Percentiles rank a stretch among this genome's conserved stretches.
phyloP scores from a whole-genome alignment of 208 protist species.

The Wallacemonas sp. region DNA sequence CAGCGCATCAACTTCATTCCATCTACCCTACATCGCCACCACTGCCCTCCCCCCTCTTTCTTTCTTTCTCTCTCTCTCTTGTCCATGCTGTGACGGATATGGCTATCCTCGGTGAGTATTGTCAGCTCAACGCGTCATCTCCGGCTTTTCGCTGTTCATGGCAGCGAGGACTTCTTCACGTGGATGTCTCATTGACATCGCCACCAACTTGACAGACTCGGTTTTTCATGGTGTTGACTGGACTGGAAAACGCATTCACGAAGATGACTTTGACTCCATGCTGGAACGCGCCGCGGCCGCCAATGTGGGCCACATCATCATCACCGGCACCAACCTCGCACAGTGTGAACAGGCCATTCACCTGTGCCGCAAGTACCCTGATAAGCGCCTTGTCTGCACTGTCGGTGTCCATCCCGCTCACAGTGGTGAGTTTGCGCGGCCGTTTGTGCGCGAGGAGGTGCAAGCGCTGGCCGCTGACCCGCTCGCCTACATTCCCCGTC shows the following conservation, averaged over 20 bases:
- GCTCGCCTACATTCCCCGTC: background rate
- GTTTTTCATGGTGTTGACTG: conserved; percentile 88
- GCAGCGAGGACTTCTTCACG: background rate
- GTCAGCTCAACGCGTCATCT: too few species aligned
- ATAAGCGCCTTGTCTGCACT: conserved; percentile 57
- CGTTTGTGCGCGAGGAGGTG: conserved; percentile 41
- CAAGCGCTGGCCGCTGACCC: conserved; percentile 1
- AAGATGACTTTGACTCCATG: conserved; percentile 83
- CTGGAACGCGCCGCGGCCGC: conserved; percentile 50
- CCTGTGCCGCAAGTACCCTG: conserved; percentile 68
- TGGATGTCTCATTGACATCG: conserved; percentile 82
- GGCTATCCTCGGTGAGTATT: too few species aligned
- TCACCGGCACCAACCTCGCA: conserved; percentile 77
- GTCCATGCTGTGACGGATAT: too few species aligned
- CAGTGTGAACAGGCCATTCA: conserved; percentile 81
- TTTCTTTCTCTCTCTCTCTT: too few species aligned
- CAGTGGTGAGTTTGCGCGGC: conserved; percentile 59
- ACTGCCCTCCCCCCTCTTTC: too few species aligned
- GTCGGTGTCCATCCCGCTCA: conserved; percentile 89
- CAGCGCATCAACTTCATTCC: too few species aligned
- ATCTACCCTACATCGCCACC: too few species aligned
- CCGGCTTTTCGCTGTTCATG: too few species aligned
- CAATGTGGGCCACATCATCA: conserved; percentile 77
- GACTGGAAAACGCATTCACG: conserved; percentile 73
- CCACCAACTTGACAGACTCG: conserved; percentile 87